A percentile compares a stretch with the other conserved stretches of the same genome.
phyloP scores from a whole-genome alignment of 352 stramenopile genomes.

The Globisporangium polare region DNA sequence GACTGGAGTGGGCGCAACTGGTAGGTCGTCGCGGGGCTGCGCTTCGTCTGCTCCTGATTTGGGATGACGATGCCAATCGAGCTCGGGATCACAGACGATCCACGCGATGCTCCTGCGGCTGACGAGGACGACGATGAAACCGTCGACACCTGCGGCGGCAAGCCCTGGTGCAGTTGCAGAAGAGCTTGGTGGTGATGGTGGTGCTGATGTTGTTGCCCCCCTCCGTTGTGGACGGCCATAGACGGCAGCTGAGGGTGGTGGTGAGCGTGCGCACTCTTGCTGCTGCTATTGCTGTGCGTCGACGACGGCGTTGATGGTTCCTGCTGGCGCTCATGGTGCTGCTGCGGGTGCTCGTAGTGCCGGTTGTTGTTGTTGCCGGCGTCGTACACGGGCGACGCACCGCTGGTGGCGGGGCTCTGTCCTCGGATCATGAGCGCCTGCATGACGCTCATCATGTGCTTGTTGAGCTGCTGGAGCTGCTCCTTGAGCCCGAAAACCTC shows the following conservation, averaged over 20 bases:
- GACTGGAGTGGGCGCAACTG: constrained; percentile 48
- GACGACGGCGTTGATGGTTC: background rate
- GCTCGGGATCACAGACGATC: background rate
- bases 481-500: constrained; percentile 56
- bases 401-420: constrained; percentile 1
- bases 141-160: background rate
- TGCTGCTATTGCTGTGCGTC: background rate
- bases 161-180: constrained; percentile 9
- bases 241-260: constrained; percentile 10
- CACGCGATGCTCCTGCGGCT: background rate
- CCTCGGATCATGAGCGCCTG: constrained; percentile 39
- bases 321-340: constrained; percentile 3
- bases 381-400: background rate
- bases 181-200: constrained; percentile 11
- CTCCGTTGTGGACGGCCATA: background rate
- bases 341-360: background rate
- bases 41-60: constrained; percentile 4
- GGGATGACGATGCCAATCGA: constrained; percentile 1
- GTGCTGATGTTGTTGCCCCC: background rate
- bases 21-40: constrained; percentile 27
- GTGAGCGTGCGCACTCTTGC: background rate
- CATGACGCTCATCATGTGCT: constrained; percentile 51
- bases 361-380: background rate
- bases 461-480: constrained; percentile 72
- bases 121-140: background rate